These are phyloP conservation scores for Wallacemonas rigidus DNA, from an alignment of 208 protist genomes.

Conservation along the genomic window DNA sequence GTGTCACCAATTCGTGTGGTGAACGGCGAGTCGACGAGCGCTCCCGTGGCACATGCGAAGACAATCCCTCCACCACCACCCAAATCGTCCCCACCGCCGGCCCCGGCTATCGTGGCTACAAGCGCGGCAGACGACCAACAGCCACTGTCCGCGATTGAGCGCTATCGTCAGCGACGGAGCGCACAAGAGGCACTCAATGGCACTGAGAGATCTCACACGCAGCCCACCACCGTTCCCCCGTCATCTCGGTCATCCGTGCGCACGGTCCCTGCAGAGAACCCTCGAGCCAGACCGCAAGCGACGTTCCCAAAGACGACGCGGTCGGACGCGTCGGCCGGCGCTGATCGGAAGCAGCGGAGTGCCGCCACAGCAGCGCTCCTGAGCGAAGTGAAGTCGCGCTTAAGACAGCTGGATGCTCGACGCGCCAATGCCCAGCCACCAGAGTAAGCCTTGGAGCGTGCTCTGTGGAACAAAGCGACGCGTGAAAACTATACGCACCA, in stretches of 20 bases:
- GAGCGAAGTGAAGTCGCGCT: not conserved
- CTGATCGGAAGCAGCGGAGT: not conserved
- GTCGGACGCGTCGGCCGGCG: too few species aligned
- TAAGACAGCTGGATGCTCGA: not conserved
- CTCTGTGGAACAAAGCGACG: not conserved
- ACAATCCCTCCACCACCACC: too few species aligned
- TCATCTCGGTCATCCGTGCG: too few species aligned
- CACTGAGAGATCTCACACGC: too few species aligned
- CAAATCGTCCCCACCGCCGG: too few species aligned
- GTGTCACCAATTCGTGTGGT: constrained; percentile 5
- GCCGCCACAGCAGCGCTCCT: not conserved
- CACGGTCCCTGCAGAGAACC: too few species aligned
- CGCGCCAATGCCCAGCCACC: not conserved
- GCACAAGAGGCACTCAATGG: not conserved
- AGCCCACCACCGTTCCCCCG: too few species aligned
- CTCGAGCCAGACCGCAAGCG: too few species aligned
- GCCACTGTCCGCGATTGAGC: not conserved
- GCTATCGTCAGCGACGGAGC: not conserved
- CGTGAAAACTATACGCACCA: too few species aligned
- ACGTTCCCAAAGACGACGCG: too few species aligned
- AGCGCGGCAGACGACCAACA: not conserved
- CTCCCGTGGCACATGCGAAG: too few species aligned
- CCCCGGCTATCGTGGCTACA: not conserved
- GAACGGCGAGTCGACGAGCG: not conserved
- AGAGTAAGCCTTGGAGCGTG: not conserved